Conservation (phyloP, 495 filamentous ascomycete genomes). For the Penicillium subrubescens region DNA sequence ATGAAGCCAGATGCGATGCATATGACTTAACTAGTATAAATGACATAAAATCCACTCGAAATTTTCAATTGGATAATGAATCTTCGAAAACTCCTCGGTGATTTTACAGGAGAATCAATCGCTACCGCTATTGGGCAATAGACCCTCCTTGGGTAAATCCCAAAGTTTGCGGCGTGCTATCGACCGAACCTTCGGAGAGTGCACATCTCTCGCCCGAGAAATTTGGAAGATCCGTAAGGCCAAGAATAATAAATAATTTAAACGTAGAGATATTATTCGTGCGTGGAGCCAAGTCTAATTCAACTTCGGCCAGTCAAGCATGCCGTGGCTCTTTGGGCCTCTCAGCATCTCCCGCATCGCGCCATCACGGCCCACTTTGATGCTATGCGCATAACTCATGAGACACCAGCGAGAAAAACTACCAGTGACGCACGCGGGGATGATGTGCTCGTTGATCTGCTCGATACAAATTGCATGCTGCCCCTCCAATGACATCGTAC, state of each 20-base stretch:
- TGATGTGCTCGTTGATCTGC: constrained; percentile 15
- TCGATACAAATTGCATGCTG: constrained; percentile 8
- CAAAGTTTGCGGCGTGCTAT: constrained; percentile 6
- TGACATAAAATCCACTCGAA: no score
- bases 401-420: neutral
- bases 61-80: no score
- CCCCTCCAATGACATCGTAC: constrained; percentile 1
- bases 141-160: neutral
- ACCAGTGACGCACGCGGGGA: constrained; percentile 20
- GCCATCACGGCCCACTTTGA: constrained; percentile 47
- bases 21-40: no score
- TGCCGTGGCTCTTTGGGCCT: neutral
- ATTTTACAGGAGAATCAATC: no score
- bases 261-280: neutral
- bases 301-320: constrained; percentile 4
- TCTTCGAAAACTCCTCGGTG: no score
- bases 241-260: neutral
- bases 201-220: constrained; percentile 30
- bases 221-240: neutral
- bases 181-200: neutral
- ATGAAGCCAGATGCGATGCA: no score
- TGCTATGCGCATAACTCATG: constrained; percentile 28
- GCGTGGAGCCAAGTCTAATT: constrained; percentile 4
- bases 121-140: no score
- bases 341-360: constrained; percentile 28